Base-by-base conservation (phyloP, 148 eudicot species). In the Silene uniflora region DNA sequence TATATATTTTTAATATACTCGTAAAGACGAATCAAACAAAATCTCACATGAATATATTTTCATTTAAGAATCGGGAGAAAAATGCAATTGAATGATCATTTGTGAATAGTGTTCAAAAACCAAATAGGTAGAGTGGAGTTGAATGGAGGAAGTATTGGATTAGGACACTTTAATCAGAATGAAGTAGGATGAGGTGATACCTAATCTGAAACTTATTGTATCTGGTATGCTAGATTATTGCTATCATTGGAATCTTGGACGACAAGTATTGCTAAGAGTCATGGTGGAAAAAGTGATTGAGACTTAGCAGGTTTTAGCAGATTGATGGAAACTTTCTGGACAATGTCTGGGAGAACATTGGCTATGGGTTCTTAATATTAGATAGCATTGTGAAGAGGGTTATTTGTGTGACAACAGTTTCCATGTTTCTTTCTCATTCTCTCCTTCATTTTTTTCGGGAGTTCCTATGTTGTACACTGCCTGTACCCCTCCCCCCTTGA, bases 291-390 rank as follows among this genome's bases (percentile, higher is more conserved):
- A 66, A 66, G 69, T 66, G 69, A 16, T 35, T 32, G 47, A 66
- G 69, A 29, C 69, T 66, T 32, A 66, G 46, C 24, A 29, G 44
- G 46, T 65, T 65, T 27, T 14, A 65, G 44, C 46, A 66, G 69
- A 32, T 6, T 16, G 7, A 13, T 66, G 6, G 22, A 32, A 66
- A 14, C 69, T 66, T 67, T 67, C 23, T 44, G 71, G 54, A 12
- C 21, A 11, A 19, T 67, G 39, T 67, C 54, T 17, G 54, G 54
- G 3, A 66, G 32, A 63, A 18, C 71, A n/a, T 8, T 67, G 54
- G 25, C 18, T 67, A n/a, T 44, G 24, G 54, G 3, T 39, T 67
- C 52, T 67, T 17, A 54, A 17, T 44, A 10, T 69, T 44, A 69
- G 72, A 13, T 69, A 44, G 1, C 10, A 67, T 46, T 12, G 7